A percentile compares a stretch with the other conserved stretches of the same genome.
Evolutionary conservation across 306 rosid genomes (phyloP).

Genomic region (Dalbergia cultrata): DNA sequence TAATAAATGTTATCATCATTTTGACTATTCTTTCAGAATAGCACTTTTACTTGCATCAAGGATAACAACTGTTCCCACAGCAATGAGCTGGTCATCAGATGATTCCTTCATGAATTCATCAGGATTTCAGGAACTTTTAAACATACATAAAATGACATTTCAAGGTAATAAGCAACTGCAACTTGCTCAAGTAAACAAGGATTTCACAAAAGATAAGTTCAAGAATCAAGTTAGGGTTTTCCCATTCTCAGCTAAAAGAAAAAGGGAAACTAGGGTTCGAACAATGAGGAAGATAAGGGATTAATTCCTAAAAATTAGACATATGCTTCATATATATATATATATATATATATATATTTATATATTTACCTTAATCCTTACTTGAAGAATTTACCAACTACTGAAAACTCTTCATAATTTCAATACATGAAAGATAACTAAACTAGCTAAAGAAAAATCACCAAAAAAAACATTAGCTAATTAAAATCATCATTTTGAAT

Average conservation of each 20-base stretch:
- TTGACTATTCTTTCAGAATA: background rate
- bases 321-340: conserved; percentile 50
- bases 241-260: conserved; percentile 11
- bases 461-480: conserved; percentile 24
- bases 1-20: background rate
- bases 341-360: no score
- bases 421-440: background rate
- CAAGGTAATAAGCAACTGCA: conserved; percentile 25
- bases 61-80: conserved; percentile 40
- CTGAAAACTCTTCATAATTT: conserved; percentile 16
- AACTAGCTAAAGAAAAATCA: conserved; percentile 3
- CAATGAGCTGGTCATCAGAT: background rate
- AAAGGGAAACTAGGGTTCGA: conserved; percentile 49
- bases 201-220: conserved; percentile 14
- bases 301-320: conserved; percentile 3
- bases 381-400: conserved; percentile 37
- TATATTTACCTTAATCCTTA: conserved; percentile 12
- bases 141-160: conserved; percentile 35
- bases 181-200: conserved; percentile 28
- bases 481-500: conserved; percentile 45
- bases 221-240: conserved; percentile 48
- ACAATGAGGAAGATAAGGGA: background rate
- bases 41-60: conserved; percentile 14
- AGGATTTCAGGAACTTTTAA: conserved; percentile 13
- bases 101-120: conserved; percentile 23